A percentile compares a stretch with the other conserved stretches of the same genome.
Conservation (phyloP, 2,329 filamentous ascomycete genomes). For the Xylariaceae sp. region DNA sequence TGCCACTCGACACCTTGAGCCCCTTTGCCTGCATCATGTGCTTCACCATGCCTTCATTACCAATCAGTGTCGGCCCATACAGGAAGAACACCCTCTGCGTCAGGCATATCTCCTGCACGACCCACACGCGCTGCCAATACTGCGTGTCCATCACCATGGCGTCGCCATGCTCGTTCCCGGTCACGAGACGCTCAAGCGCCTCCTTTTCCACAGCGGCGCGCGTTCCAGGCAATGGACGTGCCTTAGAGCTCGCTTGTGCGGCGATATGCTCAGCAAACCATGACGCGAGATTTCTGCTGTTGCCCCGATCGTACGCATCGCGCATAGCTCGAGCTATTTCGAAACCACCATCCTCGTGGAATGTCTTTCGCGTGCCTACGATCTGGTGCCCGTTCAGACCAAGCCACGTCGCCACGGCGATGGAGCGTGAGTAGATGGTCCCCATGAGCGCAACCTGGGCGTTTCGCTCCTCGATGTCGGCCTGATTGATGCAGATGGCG, state of each 20-base stretch:
- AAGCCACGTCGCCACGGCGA: neutral
- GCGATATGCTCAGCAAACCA: slow-evolving; percentile 1
- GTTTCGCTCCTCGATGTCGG: slow-evolving; percentile 5
- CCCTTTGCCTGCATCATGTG: neutral
- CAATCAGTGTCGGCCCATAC: slow-evolving; percentile 4
- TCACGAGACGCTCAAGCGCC: slow-evolving; percentile 1
- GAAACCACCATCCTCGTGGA: neutral
- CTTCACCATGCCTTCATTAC: neutral
- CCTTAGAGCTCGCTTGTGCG: neutral
- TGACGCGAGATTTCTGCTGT: slow-evolving; percentile 6
- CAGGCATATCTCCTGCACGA: slow-evolving; percentile 8
- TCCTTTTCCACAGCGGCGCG: slow-evolving; percentile 1
- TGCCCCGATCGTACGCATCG: neutral
- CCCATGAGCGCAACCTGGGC: slow-evolving; percentile 6
- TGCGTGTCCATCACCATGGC: slow-evolving; percentile 2
- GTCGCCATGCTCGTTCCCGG: neutral
- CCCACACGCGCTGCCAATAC: slow-evolving; percentile 10
- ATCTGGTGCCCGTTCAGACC: neutral
- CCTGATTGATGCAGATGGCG: slow-evolving; percentile 12
- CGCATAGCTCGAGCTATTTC: neutral
- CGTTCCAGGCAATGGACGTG: neutral
- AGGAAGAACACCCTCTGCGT: slow-evolving; percentile 4
- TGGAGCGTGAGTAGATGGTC: neutral
- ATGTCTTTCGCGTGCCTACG: neutral
- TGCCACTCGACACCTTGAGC: neutral